A percentile compares a stretch with the other conserved stretches of the same genome.
phyloP scores from a whole-genome alignment of 176 grass and related monocot species.

The Carex scoparia region DNA sequence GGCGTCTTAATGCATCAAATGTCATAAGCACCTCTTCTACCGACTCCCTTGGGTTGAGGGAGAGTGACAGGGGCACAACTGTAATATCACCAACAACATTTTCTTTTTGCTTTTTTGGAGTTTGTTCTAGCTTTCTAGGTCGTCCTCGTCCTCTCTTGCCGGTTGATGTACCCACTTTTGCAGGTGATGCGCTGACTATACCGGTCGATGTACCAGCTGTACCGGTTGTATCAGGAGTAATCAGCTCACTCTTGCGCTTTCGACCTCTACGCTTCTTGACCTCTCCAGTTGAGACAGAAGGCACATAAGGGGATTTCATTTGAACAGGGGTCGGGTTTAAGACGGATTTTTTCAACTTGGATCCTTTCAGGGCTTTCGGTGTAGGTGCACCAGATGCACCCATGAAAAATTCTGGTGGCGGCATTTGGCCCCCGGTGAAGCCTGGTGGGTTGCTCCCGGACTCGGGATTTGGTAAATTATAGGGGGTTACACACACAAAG shows the following conservation, averaged over 20 bases:
- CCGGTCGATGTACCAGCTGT: not conserved
- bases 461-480: constrained; percentile 45
- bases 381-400: not conserved
- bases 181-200: not conserved
- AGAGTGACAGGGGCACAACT: constrained; percentile 30
- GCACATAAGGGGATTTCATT: not conserved
- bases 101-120: constrained; percentile 40
- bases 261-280: constrained; percentile 4
- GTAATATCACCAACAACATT: constrained; percentile 10
- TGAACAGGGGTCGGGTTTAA: constrained; percentile 15
- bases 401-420: not conserved
- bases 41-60: constrained; percentile 50
- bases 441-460: constrained; percentile 14
- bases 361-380: not conserved
- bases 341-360: not conserved
- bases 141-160: constrained; percentile 19
- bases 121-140: constrained; percentile 19
- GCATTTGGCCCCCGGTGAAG: constrained; percentile 27
- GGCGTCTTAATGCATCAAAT: constrained; percentile 65
- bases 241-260: not conserved
- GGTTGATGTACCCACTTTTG: not conserved
- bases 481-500: constrained; percentile 61
- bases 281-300: not conserved
- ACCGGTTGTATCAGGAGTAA: not conserved
- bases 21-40: constrained; percentile 75